Evolutionary conservation across 805 yeast genomes (phyloP), one percentile per base, ranked within the genome.

Genomic region (Metschnikowia lunata): DNA sequence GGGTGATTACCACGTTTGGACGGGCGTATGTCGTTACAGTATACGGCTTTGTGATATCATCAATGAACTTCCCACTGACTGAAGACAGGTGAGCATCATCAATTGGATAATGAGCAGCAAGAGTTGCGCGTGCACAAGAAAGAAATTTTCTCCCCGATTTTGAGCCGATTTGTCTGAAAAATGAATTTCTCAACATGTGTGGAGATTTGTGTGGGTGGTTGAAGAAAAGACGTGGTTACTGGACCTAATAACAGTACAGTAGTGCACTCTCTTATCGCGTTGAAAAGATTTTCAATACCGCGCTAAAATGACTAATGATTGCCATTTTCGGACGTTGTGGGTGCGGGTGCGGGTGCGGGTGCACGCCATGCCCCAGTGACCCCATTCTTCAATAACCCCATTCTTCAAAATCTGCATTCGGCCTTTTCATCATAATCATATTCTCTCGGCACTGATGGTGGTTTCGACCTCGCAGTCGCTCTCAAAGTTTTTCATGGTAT

Each of bases 11-110:
- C 39, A 89, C 64, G 37, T 80, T 72, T 10, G 96, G 95, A 57
- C 90, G 79, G 9, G 89, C 76, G 59, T 88, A 88, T 0, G 95
- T 87, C 6, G 93, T 82, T 8, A 83, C 90, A 8, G 82, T 74
- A 60, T 68, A 82, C 8, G 77, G 79, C 40, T 69, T 63, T 35
- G 72, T 72, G 42, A 72, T 67, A 15, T 73, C 73, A 26, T 66
- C 64, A 37, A 83, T 69, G 53, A 59, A 71, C 49, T 67, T 59
- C 3, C 68, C 70, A 7, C 70, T 67, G 32, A 61, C 61, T 11
- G 72, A 59, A 15, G 52, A 51, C 10, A 59, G 58, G 3, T 54
- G 42, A n/a, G 71, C 67, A 44, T 65, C 69, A 11, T 62, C 56
- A 29, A 48, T 42, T 56, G 67, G 47, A 61, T 39, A 39, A 12